Base-by-base conservation (phyloP, 1,284 basidiomycete species). In the Xerocomus amazonicus region DNA sequence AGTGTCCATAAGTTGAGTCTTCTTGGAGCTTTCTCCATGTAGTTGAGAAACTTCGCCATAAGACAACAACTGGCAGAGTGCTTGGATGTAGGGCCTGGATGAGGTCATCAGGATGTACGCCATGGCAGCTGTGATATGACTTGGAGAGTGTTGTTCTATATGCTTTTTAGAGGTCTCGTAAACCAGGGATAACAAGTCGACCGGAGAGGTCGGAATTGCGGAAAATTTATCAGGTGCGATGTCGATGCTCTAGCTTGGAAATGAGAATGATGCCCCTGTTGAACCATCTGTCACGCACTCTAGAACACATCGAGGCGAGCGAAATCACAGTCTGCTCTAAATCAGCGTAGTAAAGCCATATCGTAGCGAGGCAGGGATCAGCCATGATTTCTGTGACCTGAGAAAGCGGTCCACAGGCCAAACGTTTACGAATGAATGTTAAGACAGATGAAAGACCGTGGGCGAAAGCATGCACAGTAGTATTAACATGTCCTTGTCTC, bases 51-150 rank as follows among this genome's bases (percentile, higher is more conserved):
- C 68, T 16, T 60, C 55, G 39, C 74, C 73, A 46, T 82, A 81
- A 0, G 84, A 84, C 23, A 90, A 73, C 2, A 79, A 78, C 23
- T 64, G 67, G 35, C 79, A 79, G 0, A 89, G 61, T 23, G 71
- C 60, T 29, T 73, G 68, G 36, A 88, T 71, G 54, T 87, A 89
- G 42, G 81, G 77, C 14, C 70, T 72, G 0, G 84, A 90, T 0
- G 79, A 72, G 29, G 70, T 68, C 0, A 81, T 80, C 28, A 90
- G 69, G 27, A 89, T 73, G 53, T 79, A 86, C 0, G 86, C 83
- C 35, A 86, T 69, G 1, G 76, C 70, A 0, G 82, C 81, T 6
- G 61, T 71, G 37, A 83, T 69, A 10, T 61, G 56, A 7, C 61
- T 65, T 0, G 73, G 59, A 3, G 84, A 80, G 43, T 73, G 73